Percentiles rank a stretch among this genome's conserved stretches.
Evolutionary conservation across 129 eudicot species (phyloP).

Genomic region (Tagetes erecta): DNA sequence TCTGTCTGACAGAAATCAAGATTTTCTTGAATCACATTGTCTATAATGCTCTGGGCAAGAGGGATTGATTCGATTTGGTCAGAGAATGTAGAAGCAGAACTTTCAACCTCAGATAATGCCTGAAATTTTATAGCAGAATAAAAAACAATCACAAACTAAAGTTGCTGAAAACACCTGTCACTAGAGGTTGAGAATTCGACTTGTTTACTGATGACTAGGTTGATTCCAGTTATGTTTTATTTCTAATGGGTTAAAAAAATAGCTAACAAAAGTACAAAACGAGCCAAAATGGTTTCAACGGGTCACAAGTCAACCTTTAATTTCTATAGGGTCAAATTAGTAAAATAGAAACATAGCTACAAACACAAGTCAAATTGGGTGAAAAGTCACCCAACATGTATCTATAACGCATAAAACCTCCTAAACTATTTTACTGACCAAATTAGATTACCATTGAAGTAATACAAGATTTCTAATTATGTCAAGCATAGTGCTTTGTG

Average conservation of each 20-base stretch:
- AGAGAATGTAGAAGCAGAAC: slow-evolving; percentile 17
- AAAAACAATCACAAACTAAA: slow-evolving; percentile 3
- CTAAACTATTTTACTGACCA: background rate
- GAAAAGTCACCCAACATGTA: background rate
- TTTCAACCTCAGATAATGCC: slow-evolving; percentile 52
- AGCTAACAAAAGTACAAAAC: background rate
- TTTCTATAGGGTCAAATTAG: too few relatives aligned
- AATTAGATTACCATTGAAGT: background rate
- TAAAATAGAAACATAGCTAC: too few relatives aligned
- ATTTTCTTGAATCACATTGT: slow-evolving; percentile 34
- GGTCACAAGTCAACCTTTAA: background rate
- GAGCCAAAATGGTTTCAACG: background rate
- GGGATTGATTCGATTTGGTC: slow-evolving; percentile 31
- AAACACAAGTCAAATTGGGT: too few relatives aligned
- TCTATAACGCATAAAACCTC: slow-evolving; percentile 1
- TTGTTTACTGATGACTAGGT: background rate
- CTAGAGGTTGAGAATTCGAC: background rate
- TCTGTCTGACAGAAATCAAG: slow-evolving; percentile 34
- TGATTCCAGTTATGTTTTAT: background rate
- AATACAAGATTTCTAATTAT: background rate
- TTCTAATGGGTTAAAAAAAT: background rate
- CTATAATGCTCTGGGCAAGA: slow-evolving; percentile 30
- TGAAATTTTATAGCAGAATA: slow-evolving; percentile 24
- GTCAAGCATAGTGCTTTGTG: background rate
- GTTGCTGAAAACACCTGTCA: background rate